These are phyloP conservation scores for Raffaelea ambrosiae DNA, from an alignment of 2,329 filamentous ascomycete genomes.

Conservation along the genomic window DNA sequence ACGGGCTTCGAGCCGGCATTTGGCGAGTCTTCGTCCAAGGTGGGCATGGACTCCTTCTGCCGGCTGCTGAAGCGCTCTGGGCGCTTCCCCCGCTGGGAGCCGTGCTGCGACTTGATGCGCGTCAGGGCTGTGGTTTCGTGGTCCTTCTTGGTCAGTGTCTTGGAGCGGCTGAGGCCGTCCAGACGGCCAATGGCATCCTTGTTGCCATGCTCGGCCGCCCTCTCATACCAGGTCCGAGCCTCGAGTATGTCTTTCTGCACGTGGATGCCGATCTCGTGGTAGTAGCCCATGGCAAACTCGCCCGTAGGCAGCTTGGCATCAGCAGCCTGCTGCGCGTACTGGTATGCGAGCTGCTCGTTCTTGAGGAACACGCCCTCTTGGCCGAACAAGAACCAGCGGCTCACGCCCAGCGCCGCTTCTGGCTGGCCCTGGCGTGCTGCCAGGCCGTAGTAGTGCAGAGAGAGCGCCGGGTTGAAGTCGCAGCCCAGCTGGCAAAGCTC, in stretches of 20 bases:
- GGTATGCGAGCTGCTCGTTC: conserved; percentile 89
- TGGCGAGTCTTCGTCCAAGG: conserved; percentile 35
- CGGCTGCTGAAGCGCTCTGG: conserved; percentile 46
- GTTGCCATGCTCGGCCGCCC: conserved; percentile 84
- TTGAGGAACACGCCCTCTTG: conserved; percentile 89
- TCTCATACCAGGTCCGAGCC: conserved; percentile 81
- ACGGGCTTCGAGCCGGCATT: no score
- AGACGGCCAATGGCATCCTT: conserved; percentile 76
- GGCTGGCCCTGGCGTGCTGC: conserved; percentile 86
- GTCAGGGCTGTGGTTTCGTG: conserved; percentile 87
- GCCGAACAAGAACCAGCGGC: conserved; percentile 97
- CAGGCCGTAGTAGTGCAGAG: conserved; percentile 90
- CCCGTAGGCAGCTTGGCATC: conserved; percentile 74
- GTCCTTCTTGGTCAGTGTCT: conserved; percentile 79
- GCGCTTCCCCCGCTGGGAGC: conserved; percentile 55
- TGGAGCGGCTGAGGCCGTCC: conserved; percentile 74
- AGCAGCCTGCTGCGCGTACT: conserved; percentile 82
- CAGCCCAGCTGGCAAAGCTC: conserved; percentile 90
- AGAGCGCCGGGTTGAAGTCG: conserved; percentile 88
- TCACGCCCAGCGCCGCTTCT: conserved; percentile 91
- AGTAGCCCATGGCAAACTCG: conserved; percentile 96
- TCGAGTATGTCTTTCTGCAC: conserved; percentile 75
- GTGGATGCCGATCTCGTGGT: conserved; percentile 92
- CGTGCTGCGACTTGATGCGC: conserved; percentile 75
- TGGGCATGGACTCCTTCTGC: conserved; percentile 35